Conservation (phyloP, 2,329 filamentous ascomycete species). For the Talaromyces sp. region DNA sequence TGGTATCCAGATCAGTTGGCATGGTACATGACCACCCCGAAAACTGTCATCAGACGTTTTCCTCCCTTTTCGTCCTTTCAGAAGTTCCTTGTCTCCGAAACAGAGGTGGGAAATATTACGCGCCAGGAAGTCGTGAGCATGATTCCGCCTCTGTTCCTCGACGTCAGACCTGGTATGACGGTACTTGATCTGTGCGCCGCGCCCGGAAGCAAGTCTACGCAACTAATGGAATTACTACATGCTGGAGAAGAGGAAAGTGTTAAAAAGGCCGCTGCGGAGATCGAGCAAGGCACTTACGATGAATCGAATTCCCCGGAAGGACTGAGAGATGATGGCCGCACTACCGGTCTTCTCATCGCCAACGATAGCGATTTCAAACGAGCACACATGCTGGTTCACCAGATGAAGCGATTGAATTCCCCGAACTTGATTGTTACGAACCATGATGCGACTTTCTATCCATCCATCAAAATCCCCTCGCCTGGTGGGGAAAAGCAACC, state of each 20-base stretch:
- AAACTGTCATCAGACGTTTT: slow-evolving; percentile 90
- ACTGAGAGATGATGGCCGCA: slow-evolving; percentile 69
- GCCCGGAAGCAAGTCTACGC: slow-evolving; percentile 92
- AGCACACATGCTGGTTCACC: slow-evolving; percentile 94
- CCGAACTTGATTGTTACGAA: slow-evolving; percentile 97
- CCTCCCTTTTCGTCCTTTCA: slow-evolving; percentile 93
- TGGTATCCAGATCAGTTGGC: slow-evolving; percentile 96
- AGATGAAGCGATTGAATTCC: slow-evolving; percentile 93
- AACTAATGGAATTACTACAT: slow-evolving; percentile 92
- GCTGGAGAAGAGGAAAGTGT: slow-evolving; percentile 85
- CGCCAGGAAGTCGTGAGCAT: slow-evolving; percentile 97
- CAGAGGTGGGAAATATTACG: slow-evolving; percentile 93
- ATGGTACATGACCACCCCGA: slow-evolving; percentile 97
- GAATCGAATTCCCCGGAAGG: slow-evolving; percentile 48
- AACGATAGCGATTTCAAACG: slow-evolving; percentile 97
- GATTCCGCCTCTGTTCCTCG: slow-evolving; percentile 93
- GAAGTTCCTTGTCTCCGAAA: slow-evolving; percentile 96
- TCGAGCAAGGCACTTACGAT: slow-evolving; percentile 55
- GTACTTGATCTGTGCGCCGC: slow-evolving; percentile 95
- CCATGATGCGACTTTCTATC: slow-evolving; percentile 94
- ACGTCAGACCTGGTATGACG: slow-evolving; percentile 83
- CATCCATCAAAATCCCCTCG: slow-evolving; percentile 77
- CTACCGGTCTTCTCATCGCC: slow-evolving; percentile 86
- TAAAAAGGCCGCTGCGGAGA: slow-evolving; percentile 60
- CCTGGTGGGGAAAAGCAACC: slow-evolving; percentile 49